Conservation (phyloP, 163 green algal species). For the Chloromonas sp. region DNA sequence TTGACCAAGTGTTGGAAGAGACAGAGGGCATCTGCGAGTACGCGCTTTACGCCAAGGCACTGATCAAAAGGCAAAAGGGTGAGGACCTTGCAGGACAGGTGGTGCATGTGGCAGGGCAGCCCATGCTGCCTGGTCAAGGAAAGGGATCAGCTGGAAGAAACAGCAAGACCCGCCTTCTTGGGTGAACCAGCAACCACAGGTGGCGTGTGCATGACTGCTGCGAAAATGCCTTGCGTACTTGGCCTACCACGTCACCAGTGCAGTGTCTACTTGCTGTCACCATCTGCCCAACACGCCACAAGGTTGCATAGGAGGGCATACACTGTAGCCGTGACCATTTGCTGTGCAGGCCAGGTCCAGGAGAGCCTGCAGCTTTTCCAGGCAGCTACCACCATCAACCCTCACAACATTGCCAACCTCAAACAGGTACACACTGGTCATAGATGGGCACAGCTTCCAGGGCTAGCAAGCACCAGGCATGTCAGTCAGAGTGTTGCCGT, state of each 20-base stretch:
- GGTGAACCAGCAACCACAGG: background rate
- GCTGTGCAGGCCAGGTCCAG: constrained; percentile 49
- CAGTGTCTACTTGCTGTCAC: no score
- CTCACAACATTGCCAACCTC: constrained; percentile 59
- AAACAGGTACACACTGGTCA: constrained; percentile 46
- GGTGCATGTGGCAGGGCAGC: background rate
- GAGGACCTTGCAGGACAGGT: background rate
- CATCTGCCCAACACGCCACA: no score
- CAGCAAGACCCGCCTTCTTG: no score
- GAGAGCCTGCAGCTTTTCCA: constrained; percentile 71
- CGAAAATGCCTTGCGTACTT: background rate
- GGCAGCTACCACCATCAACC: constrained; percentile 60
- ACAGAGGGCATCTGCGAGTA: constrained; percentile 49
- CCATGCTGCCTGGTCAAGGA: background rate
- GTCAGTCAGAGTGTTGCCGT: background rate
- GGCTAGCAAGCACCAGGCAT: background rate
- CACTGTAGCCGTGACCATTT: no score
- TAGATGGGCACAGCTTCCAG: background rate
- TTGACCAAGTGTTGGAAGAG: constrained; percentile 47
- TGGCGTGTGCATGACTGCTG: background rate
- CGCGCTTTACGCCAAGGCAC: constrained; percentile 56
- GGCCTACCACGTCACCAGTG: background rate
- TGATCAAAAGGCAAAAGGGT: constrained; percentile 66
- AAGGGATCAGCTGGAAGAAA: background rate
- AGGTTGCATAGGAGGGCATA: no score